Conservation (phyloP, 2,329 filamentous ascomycete genomes). For the Alternaria consortialis region DNA sequence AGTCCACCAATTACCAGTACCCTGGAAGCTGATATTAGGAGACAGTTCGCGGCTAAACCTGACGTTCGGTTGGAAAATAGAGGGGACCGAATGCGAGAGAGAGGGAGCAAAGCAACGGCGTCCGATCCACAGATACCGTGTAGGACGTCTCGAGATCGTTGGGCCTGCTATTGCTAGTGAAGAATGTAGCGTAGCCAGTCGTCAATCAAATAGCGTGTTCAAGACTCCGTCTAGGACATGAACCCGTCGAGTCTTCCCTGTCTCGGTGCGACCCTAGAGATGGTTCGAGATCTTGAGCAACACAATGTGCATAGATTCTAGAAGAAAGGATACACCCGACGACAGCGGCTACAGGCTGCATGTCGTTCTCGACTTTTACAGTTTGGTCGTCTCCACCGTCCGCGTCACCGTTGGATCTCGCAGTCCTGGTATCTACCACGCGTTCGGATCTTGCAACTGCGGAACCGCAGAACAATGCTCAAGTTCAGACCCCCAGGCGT, state of each 20-base stretch:
- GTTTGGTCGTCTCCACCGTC: slow-evolving; percentile 8
- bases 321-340: slow-evolving; percentile 6
- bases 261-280: background rate
- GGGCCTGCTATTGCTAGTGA: background rate
- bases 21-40: background rate
- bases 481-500: background rate
- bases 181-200: background rate
- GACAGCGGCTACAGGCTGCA: slow-evolving; percentile 2
- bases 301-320: slow-evolving; percentile 3
- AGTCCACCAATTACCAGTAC: slow-evolving; percentile 5
- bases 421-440: background rate
- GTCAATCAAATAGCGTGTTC: background rate
- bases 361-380: slow-evolving; percentile 4
- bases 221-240: background rate
- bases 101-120: background rate
- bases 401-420: slow-evolving; percentile 16
- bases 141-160: slow-evolving; percentile 1
- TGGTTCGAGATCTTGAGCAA: slow-evolving; percentile 5
- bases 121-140: slow-evolving; percentile 8
- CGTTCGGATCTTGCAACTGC: slow-evolving; percentile 8
- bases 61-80: slow-evolving; percentile 3
- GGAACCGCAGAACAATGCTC: background rate
- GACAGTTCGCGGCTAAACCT: slow-evolving; percentile 12
- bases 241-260: background rate
- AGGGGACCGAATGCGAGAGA: background rate